Evolutionary conservation across 2,329 filamentous ascomycete species (phyloP).

Genomic region (Colletotrichum tropicale): DNA sequence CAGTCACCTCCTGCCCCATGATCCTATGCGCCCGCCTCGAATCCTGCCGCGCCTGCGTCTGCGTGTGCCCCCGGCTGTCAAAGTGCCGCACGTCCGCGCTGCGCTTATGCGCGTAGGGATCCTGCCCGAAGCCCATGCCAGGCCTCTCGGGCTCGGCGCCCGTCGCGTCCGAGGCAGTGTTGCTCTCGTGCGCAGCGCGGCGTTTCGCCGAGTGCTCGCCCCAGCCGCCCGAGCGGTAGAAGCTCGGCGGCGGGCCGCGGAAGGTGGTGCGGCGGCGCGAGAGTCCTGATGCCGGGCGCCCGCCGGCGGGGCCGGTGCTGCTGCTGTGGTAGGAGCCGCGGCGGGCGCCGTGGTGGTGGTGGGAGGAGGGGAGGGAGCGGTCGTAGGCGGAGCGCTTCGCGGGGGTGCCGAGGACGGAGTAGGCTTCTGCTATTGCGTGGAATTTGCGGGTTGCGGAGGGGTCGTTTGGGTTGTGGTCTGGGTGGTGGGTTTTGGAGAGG

Average conservation of each 20-base stretch:
- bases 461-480: slow-evolving; percentile 84
- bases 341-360: slow-evolving; percentile 27
- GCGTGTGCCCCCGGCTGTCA: slow-evolving; percentile 72
- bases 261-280: slow-evolving; percentile 78
- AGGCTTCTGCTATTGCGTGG: slow-evolving; percentile 83
- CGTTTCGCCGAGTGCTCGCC: slow-evolving; percentile 67
- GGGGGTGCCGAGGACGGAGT: slow-evolving; percentile 74
- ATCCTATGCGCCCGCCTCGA: slow-evolving; percentile 43
- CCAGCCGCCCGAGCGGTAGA: slow-evolving; percentile 84
- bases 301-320: slow-evolving; percentile 68
- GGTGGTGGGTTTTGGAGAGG: slow-evolving; percentile 91
- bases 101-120: slow-evolving; percentile 43
- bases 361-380: slow-evolving; percentile 58
- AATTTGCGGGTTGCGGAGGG: slow-evolving; percentile 76
- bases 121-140: slow-evolving; percentile 66
- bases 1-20: slow-evolving; percentile 41
- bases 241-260: slow-evolving; percentile 85
- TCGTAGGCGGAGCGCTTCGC: slow-evolving; percentile 84
- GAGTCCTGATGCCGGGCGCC: slow-evolving; percentile 80
- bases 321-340: slow-evolving; percentile 59
- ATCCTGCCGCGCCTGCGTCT: slow-evolving; percentile 73
- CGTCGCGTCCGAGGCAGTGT: slow-evolving; percentile 28
- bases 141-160: not conserved
- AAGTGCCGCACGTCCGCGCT: slow-evolving; percentile 75
- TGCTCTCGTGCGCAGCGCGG: slow-evolving; percentile 53